Base-by-base conservation (phyloP, 805 yeast genomes). In the Diddensiella transvaalensis region DNA sequence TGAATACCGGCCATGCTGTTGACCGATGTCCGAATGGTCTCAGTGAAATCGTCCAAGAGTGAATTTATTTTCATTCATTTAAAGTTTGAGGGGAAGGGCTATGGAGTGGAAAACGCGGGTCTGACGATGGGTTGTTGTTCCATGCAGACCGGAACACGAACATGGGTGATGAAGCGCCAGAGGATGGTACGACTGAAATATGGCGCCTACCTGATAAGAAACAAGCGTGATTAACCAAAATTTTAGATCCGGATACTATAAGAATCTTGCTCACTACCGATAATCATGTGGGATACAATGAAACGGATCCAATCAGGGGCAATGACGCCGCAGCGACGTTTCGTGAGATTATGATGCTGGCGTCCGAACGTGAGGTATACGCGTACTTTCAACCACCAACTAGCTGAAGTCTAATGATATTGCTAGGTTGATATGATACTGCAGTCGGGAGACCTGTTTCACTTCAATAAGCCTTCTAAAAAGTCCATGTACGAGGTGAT, bases 361-460 rank as follows among this genome's bases (percentile, higher is more conserved):
- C 96, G 5, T 71, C 72, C 52, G 76, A 74, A 1, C 67, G 74
- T 29, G 88, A 87, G 54, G 95, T 76, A 32, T 18, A 53, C n/a
- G n/a, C n/a, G n/a, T n/a, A n/a, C n/a, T n/a, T n/a, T n/a, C 41
- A 18, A n/a, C n/a, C n/a, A n/a, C n/a, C n/a, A n/a, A n/a, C n/a
- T n/a, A n/a, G n/a, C n/a, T n/a, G n/a, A n/a, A n/a, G n/a, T n/a
- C n/a, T n/a, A n/a, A n/a, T n/a, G n/a, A 26, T 8, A 29, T 23
- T n/a, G 33, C 23, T 18, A 59, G 47, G 75, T 83, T 6, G 99
- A 93, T 66, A 82, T 90, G 87, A 77, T 93, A 3, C 62, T 93
- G 2, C 96, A 93, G 62, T 85, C 88, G 1, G 99, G 99, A 2
- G 99, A 93, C 63, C 69, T 93, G 43, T 93, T 93, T 70, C 98